Conservation (phyloP, 73 alveolate genomes). For the Loxodes magnus region DNA sequence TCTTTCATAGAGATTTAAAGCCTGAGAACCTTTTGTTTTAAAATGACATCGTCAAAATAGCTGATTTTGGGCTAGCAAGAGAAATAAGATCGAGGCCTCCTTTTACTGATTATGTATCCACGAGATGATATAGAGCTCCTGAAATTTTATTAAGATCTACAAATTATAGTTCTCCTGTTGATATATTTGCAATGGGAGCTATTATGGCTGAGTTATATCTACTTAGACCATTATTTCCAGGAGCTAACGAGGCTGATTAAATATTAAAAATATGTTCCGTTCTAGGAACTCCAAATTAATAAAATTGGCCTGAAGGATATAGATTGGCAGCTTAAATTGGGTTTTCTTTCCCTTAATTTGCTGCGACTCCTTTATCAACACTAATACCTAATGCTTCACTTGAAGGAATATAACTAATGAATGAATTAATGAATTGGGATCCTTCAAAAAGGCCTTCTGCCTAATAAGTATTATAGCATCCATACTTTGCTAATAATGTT, state of each 20-base stretch:
- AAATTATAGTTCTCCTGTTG: slow-evolving; percentile 97
- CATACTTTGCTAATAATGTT: slow-evolving; percentile 59
- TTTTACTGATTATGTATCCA: slow-evolving; percentile 98
- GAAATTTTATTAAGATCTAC: slow-evolving; percentile 92
- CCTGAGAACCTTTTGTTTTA: slow-evolving; percentile 94
- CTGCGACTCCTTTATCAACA: slow-evolving; percentile 43
- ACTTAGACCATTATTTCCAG: slow-evolving; percentile 94
- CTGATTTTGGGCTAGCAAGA: slow-evolving; percentile 99
- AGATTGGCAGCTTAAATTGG: slow-evolving; percentile 28
- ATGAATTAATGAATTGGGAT: slow-evolving; percentile 55
- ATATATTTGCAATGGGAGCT: slow-evolving; percentile 97
- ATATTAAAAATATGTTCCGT: slow-evolving; percentile 88
- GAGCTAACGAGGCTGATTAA: slow-evolving; percentile 91
- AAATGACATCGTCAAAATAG: slow-evolving; percentile 94
- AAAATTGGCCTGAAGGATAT: slow-evolving; percentile 52
- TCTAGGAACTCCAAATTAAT: slow-evolving; percentile 88
- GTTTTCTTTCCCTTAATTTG: slow-evolving; percentile 60
- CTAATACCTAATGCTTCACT: slow-evolving; percentile 35
- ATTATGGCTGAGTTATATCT: slow-evolving; percentile 94
- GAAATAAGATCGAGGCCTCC: slow-evolving; percentile 99
- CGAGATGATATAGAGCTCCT: slow-evolving; percentile 99
- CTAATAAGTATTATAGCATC: slow-evolving; percentile 64
- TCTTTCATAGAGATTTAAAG: slow-evolving; percentile 97
- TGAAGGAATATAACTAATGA: slow-evolving; percentile 1
- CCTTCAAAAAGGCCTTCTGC: slow-evolving; percentile 94